Evolutionary conservation across 1,284 basidiomycete genomes (phyloP), one percentile per base, ranked within the genome.

Genomic region (Malassezia sp.): DNA sequence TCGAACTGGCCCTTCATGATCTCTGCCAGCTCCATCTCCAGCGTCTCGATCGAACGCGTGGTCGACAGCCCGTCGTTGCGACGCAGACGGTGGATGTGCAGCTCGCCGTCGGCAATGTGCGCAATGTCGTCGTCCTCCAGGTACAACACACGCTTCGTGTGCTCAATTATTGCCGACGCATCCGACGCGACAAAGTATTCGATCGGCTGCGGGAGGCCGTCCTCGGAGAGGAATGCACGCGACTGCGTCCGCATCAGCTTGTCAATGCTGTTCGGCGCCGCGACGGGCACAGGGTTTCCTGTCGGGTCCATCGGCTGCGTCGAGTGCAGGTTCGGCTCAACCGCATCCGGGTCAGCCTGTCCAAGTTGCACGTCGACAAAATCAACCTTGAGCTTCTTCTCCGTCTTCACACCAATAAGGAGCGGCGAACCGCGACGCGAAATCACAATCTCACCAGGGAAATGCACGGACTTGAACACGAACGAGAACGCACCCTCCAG

Each of bases 1-100:
- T 91, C 87, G 72, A 95, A 97, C 72, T 89, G 87, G 71, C 93
- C 93, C 79, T 97, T 97, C 93, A 97, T 97, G 76, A 99, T 97
- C 65, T 93, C 93, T 28, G 91, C 93, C 39, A 99, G 81, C 74
- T 99, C 93, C 65, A 97, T 83, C 75, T 97, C 93, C 66, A 99
- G 82, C 14, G 90, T 95, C 77, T 97, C 93, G 73, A 99, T 97
- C 57, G 81, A 89, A 62, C 93, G 85, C 43, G 89, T 91, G 15
- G 89, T 76, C 40, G 77, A 78, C 72, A 69, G 79, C 41, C 79
- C 82, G 47, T 71, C 83, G 60, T 88, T 85, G 70, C 87, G 82
- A 61, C 91, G 86, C 53, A 97, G 80, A 62, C 93, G 88, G 76
- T 97, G 91, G 68, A 97, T 97, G 77, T 97, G 90, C 45, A 97